A percentile compares a stretch with the other conserved stretches of the same genome.
These are phyloP conservation scores for Saturnispora besseyi DNA, from an alignment of 805 yeast genomes.

Conservation along the genomic window DNA sequence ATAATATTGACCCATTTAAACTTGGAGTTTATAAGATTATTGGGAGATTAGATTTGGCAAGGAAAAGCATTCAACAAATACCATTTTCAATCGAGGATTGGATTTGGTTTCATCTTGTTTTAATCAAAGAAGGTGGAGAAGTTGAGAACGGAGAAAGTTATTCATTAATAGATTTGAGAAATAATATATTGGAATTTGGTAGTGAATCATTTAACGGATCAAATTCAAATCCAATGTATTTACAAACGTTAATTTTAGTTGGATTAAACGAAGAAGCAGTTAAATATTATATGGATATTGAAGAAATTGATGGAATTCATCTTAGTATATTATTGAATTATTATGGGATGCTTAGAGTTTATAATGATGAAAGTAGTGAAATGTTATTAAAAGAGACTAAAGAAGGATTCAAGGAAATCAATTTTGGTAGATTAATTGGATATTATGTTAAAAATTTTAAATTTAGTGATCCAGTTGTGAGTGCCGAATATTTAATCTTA, in stretches of 20 bases:
- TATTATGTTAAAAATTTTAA: slow-evolving; percentile 77
- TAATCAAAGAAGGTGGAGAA: slow-evolving; percentile 51
- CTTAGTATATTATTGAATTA: slow-evolving; percentile 73
- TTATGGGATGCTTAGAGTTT: slow-evolving; percentile 54
- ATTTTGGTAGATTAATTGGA: slow-evolving; percentile 61
- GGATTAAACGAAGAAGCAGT: slow-evolving; percentile 82
- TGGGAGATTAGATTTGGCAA: slow-evolving; percentile 77
- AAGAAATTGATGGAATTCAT: slow-evolving; percentile 84
- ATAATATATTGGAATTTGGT: slow-evolving; percentile 62
- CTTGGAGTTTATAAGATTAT: slow-evolving; percentile 84
- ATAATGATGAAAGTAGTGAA: slow-evolving; percentile 11
- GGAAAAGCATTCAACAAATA: slow-evolving; percentile 56
- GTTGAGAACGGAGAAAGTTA: slow-evolving; percentile 58
- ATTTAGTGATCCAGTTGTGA: slow-evolving; percentile 78
- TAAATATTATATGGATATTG: slow-evolving; percentile 48
- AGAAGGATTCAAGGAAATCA: slow-evolving; percentile 25
- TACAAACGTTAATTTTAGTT: slow-evolving; percentile 61
- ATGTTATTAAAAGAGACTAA: slow-evolving; percentile 27
- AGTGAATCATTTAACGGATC: slow-evolving; percentile 59
- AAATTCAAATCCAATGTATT: slow-evolving; percentile 57
- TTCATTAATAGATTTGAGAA: slow-evolving; percentile 65
- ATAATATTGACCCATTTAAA: slow-evolving; percentile 79
- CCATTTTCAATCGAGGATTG: slow-evolving; percentile 86
- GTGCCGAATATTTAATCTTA: slow-evolving; percentile 78
- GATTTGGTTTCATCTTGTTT: slow-evolving; percentile 87